Conservation (phyloP, 2,329 filamentous ascomycete genomes). For the Aspergillus sp. region DNA sequence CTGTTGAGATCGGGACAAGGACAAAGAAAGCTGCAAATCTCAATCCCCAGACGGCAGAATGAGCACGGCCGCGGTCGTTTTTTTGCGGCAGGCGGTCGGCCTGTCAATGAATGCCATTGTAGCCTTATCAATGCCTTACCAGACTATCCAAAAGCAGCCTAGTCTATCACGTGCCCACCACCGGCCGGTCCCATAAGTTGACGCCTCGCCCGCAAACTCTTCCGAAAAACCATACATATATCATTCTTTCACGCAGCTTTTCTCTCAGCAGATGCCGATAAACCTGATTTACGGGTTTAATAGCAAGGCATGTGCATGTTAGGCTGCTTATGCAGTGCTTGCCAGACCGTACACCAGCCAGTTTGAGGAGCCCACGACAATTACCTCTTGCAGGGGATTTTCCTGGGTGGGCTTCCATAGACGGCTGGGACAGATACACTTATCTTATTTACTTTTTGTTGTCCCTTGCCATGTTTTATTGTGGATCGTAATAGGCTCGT, state of each 20-base stretch:
- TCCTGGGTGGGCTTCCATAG: slow-evolving; percentile 48
- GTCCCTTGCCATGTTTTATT: neutral
- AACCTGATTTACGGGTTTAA: neutral
- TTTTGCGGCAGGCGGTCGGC: slow-evolving; percentile 14
- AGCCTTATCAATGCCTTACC: too few species aligned
- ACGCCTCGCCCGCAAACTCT: neutral
- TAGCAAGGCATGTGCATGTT: slow-evolving; percentile 27
- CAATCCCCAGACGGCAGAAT: slow-evolving; percentile 1
- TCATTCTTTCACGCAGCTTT: slow-evolving; percentile 29
- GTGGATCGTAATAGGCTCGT: neutral
- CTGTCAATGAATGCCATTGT: too few species aligned
- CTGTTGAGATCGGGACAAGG: neutral
- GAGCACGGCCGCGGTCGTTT: slow-evolving; percentile 5
- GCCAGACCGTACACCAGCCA: slow-evolving; percentile 43
- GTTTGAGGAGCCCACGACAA: slow-evolving; percentile 49
- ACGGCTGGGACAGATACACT: slow-evolving; percentile 40
- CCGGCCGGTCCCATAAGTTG: neutral
- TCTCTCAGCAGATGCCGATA: slow-evolving; percentile 29
- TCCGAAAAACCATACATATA: slow-evolving; percentile 13
- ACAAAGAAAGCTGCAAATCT: slow-evolving; percentile 12
- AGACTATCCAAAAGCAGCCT: neutral
- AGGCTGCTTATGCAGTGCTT: slow-evolving; percentile 30
- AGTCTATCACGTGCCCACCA: neutral
- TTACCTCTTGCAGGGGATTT: slow-evolving; percentile 15
- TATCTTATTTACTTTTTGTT: neutral